Conservation (phyloP, 2,329 filamentous ascomycete genomes). For the Aspergillaceae sp. region DNA sequence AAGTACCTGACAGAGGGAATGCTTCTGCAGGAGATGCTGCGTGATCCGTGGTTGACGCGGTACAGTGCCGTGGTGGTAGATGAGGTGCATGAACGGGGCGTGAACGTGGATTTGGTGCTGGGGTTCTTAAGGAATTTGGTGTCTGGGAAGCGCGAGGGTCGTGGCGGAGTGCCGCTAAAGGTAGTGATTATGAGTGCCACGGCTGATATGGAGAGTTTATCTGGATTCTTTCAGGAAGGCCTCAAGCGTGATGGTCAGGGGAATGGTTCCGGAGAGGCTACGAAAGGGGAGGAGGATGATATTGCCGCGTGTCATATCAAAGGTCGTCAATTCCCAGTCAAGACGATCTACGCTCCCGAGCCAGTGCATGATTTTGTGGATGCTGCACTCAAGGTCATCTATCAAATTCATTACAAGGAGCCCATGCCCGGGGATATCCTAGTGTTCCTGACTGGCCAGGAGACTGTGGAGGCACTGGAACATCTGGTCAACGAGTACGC, state of each 20-base stretch:
- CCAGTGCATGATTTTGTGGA: conserved; percentile 77
- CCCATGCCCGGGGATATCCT: conserved; percentile 90
- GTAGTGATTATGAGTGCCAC: conserved; percentile 97
- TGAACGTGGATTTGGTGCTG: conserved; percentile 85
- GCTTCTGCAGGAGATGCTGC: conserved; percentile 84
- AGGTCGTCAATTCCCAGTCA: conserved; percentile 80
- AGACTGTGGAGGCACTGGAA: conserved; percentile 78
- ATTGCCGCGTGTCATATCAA: conserved; percentile 61
- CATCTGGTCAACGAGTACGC: conserved; percentile 74
- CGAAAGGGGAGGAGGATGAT: conserved; percentile 21
- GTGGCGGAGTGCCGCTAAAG: conserved; percentile 68
- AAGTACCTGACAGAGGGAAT: conserved; percentile 97
- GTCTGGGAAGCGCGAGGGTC: conserved; percentile 47
- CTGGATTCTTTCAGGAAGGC: conserved; percentile 58
- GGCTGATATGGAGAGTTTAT: conserved; percentile 72
- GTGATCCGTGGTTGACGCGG: conserved; percentile 69
- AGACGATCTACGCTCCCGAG: conserved; percentile 62
- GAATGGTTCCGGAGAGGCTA: conserved; percentile 2
- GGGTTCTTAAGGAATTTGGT: conserved; percentile 80
- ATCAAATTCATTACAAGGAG: conserved; percentile 78
- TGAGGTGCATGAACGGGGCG: conserved; percentile 91
- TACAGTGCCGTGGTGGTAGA: conserved; percentile 91
- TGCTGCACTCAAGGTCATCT: conserved; percentile 68
- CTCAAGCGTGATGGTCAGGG: conserved; percentile 6
- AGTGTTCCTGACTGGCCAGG: conserved; percentile 85